Conservation (phyloP, 2,329 filamentous ascomycete species). For the Talaromyces marneffei region DNA sequence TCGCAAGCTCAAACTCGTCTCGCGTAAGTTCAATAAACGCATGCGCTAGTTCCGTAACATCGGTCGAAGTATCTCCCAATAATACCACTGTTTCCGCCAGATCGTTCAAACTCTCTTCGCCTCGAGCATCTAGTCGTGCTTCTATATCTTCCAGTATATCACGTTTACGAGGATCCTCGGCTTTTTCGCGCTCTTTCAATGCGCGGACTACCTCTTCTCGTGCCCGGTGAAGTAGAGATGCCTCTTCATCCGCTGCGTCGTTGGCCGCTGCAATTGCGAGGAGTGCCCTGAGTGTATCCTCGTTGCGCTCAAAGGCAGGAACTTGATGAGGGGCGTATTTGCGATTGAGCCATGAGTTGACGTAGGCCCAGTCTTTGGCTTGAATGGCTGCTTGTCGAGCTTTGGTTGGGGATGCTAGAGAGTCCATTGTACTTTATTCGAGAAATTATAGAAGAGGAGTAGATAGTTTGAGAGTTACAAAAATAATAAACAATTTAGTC, state of each 20-base stretch:
- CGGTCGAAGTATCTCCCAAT: slow-evolving; percentile 47
- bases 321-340: slow-evolving; percentile 60
- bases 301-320: slow-evolving; percentile 78
- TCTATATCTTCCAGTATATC: slow-evolving; percentile 52
- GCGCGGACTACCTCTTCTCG: slow-evolving; percentile 31
- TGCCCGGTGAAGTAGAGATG: slow-evolving; percentile 30
- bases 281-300: slow-evolving; percentile 70
- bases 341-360: slow-evolving; percentile 74
- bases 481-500: slow-evolving; percentile 6
- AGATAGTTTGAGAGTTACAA: background rate
- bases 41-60: slow-evolving; percentile 46
- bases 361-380: slow-evolving; percentile 84
- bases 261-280: slow-evolving; percentile 69
- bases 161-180: slow-evolving; percentile 27
- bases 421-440: slow-evolving; percentile 24
- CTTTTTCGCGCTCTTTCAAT: slow-evolving; percentile 27
- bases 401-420: slow-evolving; percentile 56
- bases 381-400: slow-evolving; percentile 70
- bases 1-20: slow-evolving; percentile 46
- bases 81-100: slow-evolving; percentile 50
- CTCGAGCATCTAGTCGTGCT: slow-evolving; percentile 49
- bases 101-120: slow-evolving; percentile 51
- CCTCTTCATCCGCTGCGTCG: slow-evolving; percentile 56
- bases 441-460: background rate
- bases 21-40: slow-evolving; percentile 53